Evolutionary conservation across 169 alveolate species (phyloP).

Genomic region (Eimeria necatrix): DNA sequence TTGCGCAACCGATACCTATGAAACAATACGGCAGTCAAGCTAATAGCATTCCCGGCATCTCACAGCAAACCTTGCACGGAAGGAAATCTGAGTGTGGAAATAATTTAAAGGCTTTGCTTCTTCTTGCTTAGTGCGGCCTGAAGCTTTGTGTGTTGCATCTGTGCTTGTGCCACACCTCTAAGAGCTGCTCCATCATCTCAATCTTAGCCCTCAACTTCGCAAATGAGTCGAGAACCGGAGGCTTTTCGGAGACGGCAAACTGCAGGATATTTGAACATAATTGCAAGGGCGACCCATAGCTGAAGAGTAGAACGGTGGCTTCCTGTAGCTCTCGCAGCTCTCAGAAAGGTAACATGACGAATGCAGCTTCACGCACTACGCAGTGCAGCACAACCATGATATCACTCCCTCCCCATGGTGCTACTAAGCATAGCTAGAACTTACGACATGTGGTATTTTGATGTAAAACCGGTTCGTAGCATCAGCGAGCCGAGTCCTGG

Average conservation of each 20-base stretch:
- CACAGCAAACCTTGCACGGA: neutral
- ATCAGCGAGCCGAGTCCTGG: slow-evolving; percentile 76
- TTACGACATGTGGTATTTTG: slow-evolving; percentile 81
- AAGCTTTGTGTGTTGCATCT: neutral
- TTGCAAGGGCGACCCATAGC: neutral
- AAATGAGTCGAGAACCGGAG: slow-evolving; percentile 79
- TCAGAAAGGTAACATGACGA: too few species aligned
- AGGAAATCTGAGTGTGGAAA: neutral
- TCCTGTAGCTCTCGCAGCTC: too few species aligned
- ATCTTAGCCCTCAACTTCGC: slow-evolving; percentile 77
- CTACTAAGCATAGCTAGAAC: neutral
- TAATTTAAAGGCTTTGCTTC: neutral
- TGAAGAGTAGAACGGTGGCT: too few species aligned
- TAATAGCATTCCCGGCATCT: too few species aligned
- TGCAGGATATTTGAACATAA: slow-evolving; percentile 16
- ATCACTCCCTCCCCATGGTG: too few species aligned
- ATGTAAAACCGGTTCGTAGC: slow-evolving; percentile 82
- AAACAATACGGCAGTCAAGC: neutral
- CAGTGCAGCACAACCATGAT: too few species aligned
- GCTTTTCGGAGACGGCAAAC: slow-evolving; percentile 71
- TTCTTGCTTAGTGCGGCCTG: neutral
- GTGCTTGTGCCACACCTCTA: slow-evolving; percentile 69
- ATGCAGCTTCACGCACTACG: too few species aligned
- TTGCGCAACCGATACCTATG: slow-evolving; percentile 82
- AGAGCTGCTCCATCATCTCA: slow-evolving; percentile 81